Evolutionary conservation across 805 yeast species (phyloP), one percentile per base, ranked within the genome.

Genomic region (Spathaspora girioi): DNA sequence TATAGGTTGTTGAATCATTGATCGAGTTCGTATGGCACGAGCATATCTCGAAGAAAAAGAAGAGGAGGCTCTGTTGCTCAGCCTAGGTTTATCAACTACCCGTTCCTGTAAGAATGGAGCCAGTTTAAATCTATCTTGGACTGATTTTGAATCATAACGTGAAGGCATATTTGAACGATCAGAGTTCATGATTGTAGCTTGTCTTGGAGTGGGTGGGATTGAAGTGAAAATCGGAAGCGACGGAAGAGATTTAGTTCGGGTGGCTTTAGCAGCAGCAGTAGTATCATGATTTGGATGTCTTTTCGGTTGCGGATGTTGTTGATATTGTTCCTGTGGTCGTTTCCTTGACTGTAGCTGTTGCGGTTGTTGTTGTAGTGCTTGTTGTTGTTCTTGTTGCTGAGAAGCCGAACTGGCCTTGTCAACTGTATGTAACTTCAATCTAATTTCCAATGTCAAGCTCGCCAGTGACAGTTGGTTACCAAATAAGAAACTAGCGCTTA

Each of bases 381-480:
- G 54, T 41, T 42, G 49, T 20, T 26, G 54, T 45, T 41, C 35
- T 40, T 38, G 43, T 54, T 58, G 49, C 52, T 57, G 54, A 41
- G 35, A 47, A 1, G 20, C 31, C 12, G 11, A 26, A 45, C 47
- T 7, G 10, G 50, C 15, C 38, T 35, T 59, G 19, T 69, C 74
- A 4, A 73, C 68, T 26, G 70, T 68, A 54, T 77, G 75, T 47
- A 83, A 71, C 56, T 79, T 77, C 48, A 83, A 65, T 54, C 82
- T 71, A 38, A 83, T 75, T 63, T 83, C 88, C 47, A 83, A 64
- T 2, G 87, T 83, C 53, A 81, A 77, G 1, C 76, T 65, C 11
- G 78, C 66, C 7, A 56, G 40, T 57, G 64, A 59, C 52, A 67
- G 64, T 56, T 60, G 71, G 65, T 68, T 75, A 60, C 71, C 71